Base-by-base conservation (phyloP, 345 rosid genomes). In the Toxicodendron radicans region DNA sequence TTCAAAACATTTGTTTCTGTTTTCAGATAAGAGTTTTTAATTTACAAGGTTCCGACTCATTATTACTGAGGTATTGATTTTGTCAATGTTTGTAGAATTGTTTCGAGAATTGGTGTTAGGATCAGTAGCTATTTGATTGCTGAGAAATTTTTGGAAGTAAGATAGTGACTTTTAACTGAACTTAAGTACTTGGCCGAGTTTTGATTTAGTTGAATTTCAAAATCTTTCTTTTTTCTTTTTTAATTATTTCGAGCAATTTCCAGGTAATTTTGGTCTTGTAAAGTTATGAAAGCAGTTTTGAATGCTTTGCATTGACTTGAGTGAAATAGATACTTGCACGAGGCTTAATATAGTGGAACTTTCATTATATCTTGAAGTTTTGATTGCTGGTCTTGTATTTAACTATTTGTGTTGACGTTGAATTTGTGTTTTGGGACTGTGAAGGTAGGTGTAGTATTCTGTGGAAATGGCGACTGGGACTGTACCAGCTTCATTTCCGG, bases 391-490 rank as follows among this genome's bases (percentile, higher is more conserved):
- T 66, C 4, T 54, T 1, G 5, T 9, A 18, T 10, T 2, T 67
- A 16, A 62, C 24, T 70, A 8, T 61, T n/a, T 8, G 56, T 41
- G 24, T 17, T 56, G 41, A 71, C 8, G 43, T 38, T 38, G 43
- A 43, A 14, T 51, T 52, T 35, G 49, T 60, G 52, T 63, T 56
- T n/a, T 9, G 32, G 66, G 66, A 62, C 32, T 57, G 66, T 48
- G 76, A 65, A 73, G 84, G 78, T 30, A 75, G 75, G 61, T 38
- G 62, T 58, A 59, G 58, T 54, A 64, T n/a, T 66, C 35, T 21
- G 78, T 75, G 69, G 71, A 80, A 78, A 91, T 92, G 99, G 91
- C 93, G 64, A 86, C 90, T 57, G 99, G 96, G 73, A 71, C 88
- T 17, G 86, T 90, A 24, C 87, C 96, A 16, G 82, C 95, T 67